Evolutionary conservation across 306 rosid genomes (phyloP).

Genomic region (Cotoneaster glaucophyllus): DNA sequence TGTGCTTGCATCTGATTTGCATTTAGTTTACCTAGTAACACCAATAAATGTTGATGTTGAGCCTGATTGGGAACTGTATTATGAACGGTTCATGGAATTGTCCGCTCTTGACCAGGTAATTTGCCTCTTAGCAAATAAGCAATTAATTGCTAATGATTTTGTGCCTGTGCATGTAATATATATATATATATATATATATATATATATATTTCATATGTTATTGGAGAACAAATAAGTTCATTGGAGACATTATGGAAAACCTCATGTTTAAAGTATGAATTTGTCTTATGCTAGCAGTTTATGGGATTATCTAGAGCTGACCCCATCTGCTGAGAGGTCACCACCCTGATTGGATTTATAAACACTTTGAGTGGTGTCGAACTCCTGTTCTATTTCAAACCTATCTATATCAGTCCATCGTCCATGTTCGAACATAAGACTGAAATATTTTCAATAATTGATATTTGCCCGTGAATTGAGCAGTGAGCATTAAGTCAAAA

Average conservation of each 20-base stretch:
- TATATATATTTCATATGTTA: background rate
- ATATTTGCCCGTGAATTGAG: background rate
- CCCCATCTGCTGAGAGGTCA: background rate
- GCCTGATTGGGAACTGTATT: slow-evolving; percentile 94
- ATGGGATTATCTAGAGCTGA: background rate
- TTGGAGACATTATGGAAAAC: background rate
- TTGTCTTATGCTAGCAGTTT: background rate
- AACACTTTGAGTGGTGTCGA: background rate
- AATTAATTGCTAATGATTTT: background rate
- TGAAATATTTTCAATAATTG: background rate
- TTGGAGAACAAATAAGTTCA: background rate
- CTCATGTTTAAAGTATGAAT: background rate
- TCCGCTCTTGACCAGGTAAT: slow-evolving; percentile 83
- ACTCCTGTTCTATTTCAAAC: background rate
- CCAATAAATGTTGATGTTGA: slow-evolving; percentile 87
- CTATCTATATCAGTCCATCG: background rate
- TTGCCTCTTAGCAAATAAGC: slow-evolving; percentile 1
- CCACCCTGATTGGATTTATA: background rate
- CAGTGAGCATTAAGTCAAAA: background rate
- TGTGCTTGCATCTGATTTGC: slow-evolving; percentile 96
- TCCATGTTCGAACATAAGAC: background rate
- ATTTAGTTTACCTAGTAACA: slow-evolving; percentile 85
- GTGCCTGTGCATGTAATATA: background rate
- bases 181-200: background rate
- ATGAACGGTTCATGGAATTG: slow-evolving; percentile 71